phyloP scores from a whole-genome alignment of 2,329 filamentous ascomycete genomes.

The Dryadomyces quercivorus region DNA sequence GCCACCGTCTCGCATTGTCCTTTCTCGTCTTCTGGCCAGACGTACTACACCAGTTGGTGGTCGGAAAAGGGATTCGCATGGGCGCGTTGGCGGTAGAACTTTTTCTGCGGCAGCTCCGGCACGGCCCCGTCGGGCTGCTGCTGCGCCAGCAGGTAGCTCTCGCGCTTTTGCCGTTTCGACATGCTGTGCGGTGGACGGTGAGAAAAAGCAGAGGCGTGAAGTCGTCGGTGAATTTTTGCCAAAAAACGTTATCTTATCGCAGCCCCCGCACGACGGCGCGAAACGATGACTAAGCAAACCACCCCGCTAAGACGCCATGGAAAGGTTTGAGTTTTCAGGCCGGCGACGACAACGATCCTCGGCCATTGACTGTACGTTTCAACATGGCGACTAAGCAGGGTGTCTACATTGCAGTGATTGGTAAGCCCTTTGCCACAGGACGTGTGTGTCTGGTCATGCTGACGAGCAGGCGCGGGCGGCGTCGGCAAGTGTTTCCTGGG shows the following conservation, averaged over 20 bases:
- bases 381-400: neutral
- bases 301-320: no score
- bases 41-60: constrained; percentile 68
- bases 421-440: constrained; percentile 1
- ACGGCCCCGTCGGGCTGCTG: constrained; percentile 37
- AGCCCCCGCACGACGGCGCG: no score
- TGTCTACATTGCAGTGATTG: neutral
- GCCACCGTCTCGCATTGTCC: neutral
- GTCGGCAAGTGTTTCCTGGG: constrained; percentile 85
- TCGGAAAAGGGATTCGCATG: constrained; percentile 98
- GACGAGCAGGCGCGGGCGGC: constrained; percentile 66
- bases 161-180: constrained; percentile 50
- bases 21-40: neutral
- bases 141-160: constrained; percentile 43
- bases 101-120: constrained; percentile 72
- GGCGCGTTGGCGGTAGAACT: constrained; percentile 89
- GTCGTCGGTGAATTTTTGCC: neutral
- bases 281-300: no score
- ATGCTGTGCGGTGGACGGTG: neutral
- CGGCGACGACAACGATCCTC: no score
- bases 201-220: no score
- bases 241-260: neutral
- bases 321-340: no score
- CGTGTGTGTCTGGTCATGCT: neutral
- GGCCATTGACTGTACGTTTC: neutral